Evolutionary conservation across 2,329 filamentous ascomycete species (phyloP).

Genomic region (Ilyonectria destructans): DNA sequence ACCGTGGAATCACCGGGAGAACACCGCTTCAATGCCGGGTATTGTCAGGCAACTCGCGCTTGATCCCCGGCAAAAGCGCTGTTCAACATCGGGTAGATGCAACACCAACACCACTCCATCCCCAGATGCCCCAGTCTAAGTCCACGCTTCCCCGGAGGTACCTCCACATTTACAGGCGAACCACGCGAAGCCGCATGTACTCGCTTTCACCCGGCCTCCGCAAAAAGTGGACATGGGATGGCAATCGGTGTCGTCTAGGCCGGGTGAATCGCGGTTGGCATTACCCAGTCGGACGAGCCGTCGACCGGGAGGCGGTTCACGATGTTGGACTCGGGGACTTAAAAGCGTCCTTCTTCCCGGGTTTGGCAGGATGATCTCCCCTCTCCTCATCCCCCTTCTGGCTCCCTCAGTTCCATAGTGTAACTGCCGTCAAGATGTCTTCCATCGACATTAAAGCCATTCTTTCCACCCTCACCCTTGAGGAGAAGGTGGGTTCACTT

Average conservation of each 20-base stretch:
- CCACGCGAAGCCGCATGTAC: constrained; percentile 17
- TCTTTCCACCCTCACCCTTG: constrained; percentile 50
- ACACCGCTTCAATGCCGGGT: constrained; percentile 9
- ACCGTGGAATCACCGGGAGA: constrained; percentile 1
- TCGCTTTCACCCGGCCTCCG: constrained; percentile 17
- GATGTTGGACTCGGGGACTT: constrained; percentile 16
- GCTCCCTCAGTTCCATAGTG: constrained; percentile 20
- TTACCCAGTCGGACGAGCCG: constrained; percentile 13
- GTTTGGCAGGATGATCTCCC: constrained; percentile 29
- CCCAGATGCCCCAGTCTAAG: constrained; percentile 19
- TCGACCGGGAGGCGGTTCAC: constrained; percentile 13
- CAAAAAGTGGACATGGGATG: constrained; percentile 29
- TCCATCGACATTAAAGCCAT: constrained; percentile 49
- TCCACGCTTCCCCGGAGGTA: constrained; percentile 25
- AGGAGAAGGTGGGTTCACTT: constrained; percentile 49
- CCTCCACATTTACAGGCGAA: constrained; percentile 21
- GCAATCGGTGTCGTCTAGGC: constrained; percentile 21
- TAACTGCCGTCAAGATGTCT: constrained; percentile 42
- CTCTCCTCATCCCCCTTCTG: constrained; percentile 27
- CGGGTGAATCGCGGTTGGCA: constrained; percentile 31
- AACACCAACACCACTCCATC: constrained; percentile 16
- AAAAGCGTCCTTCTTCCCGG: constrained; percentile 41
- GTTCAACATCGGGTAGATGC: constrained; percentile 13
- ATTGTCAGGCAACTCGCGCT: not conserved
- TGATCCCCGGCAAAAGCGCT: constrained; percentile 9